These are phyloP conservation scores for Trichoderma sp. DNA, from an alignment of 2,329 filamentous ascomycete species.

Conservation along the genomic window DNA sequence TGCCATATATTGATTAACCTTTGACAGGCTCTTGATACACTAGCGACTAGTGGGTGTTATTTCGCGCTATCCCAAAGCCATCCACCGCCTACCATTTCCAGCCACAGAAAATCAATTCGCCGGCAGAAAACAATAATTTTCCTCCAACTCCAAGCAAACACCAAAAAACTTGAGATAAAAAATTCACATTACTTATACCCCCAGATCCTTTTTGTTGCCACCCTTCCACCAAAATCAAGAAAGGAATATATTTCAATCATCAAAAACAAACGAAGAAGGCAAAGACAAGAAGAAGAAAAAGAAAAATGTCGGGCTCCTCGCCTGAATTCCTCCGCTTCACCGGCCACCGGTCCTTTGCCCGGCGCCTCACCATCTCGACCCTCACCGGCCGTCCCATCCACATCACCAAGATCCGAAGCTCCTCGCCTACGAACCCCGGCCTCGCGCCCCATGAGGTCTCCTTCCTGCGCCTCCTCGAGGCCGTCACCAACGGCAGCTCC, in stretches of 20 bases:
- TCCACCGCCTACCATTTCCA: constrained; percentile 23
- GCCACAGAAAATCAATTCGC: constrained; percentile 16
- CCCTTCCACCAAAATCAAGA: neutral
- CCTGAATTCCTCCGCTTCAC: constrained; percentile 73
- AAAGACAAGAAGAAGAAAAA: neutral
- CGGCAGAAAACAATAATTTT: constrained; percentile 25
- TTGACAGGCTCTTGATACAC: neutral
- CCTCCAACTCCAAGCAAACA: constrained; percentile 11
- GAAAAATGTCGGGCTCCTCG: constrained; percentile 42
- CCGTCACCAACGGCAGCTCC: constrained; percentile 90
- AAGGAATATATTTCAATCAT: neutral
- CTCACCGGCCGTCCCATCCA: constrained; percentile 86
- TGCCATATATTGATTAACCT: neutral
- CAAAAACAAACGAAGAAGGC: neutral
- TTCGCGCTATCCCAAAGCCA: neutral
- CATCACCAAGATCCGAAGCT: constrained; percentile 90
- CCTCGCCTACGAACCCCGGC: constrained; percentile 82
- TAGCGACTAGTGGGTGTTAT: neutral
- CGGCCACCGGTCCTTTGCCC: constrained; percentile 77
- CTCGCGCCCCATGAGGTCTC: constrained; percentile 92
- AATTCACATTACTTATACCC: neutral
- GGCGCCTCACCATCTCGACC: constrained; percentile 85
- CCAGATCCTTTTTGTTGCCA: neutral
- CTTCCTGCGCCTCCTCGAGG: constrained; percentile 89
- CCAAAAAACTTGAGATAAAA: constrained; percentile 21